phyloP scores from a whole-genome alignment of 1,139 yeast species.

The Debaryomyces nepalensis region DNA sequence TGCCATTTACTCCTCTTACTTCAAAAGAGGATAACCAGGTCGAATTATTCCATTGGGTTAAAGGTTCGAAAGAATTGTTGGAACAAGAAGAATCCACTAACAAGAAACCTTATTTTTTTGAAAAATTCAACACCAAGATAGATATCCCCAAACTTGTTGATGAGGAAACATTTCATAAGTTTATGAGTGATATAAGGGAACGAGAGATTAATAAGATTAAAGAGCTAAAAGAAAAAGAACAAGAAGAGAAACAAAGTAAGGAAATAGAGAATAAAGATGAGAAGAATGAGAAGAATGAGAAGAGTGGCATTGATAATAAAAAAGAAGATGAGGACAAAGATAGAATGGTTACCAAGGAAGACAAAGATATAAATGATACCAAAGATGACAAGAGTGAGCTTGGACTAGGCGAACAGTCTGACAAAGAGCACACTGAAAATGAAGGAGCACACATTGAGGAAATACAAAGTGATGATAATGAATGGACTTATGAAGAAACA shows the following conservation, averaged over 20 bases:
- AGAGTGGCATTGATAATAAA: constrained; percentile 16
- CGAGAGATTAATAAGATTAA: constrained; percentile 25
- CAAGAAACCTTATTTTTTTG: constrained; percentile 67
- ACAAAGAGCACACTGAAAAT: constrained; percentile 12
- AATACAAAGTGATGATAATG: constrained; percentile 6
- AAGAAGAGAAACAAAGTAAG: constrained; percentile 14
- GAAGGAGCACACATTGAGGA: constrained; percentile 4
- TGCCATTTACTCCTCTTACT: constrained; percentile 59
- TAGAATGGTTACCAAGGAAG: neutral
- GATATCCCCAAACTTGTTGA: constrained; percentile 73
- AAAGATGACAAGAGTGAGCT: constrained; percentile 8
- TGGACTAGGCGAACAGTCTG: constrained; percentile 10
- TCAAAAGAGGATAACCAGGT: constrained; percentile 50
- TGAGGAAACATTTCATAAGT: constrained; percentile 62
- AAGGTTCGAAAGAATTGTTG: constrained; percentile 63
- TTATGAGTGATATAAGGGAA: constrained; percentile 49
- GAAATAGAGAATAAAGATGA: constrained; percentile 15
- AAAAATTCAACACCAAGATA: constrained; percentile 71
- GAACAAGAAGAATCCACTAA: constrained; percentile 39
- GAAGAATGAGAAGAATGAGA: constrained; percentile 14
- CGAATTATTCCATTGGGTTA: constrained; percentile 82
- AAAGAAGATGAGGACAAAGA: constrained; percentile 15
- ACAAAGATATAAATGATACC: neutral
- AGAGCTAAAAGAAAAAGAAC: constrained; percentile 20
- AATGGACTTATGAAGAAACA: constrained; percentile 83